Evolutionary conservation across 768 basidiomycete genomes (phyloP), one percentile per base, ranked within the genome.

Genomic region (Xerocomellus intermedius): DNA sequence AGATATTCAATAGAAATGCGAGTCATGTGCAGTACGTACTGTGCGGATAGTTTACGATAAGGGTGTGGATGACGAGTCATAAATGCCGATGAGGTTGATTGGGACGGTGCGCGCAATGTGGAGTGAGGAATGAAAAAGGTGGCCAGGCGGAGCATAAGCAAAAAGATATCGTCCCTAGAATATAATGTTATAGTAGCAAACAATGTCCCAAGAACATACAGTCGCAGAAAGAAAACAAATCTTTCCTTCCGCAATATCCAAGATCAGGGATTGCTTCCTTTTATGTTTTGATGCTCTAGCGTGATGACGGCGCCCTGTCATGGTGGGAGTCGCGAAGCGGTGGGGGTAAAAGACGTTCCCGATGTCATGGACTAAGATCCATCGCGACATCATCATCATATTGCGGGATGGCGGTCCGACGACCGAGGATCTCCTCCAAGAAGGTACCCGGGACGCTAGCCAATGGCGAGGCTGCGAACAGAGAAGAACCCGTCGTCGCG

Each of bases 401-500:
- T 21, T 50, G 37, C 37, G 50, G 24, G 2, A 26, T 39, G 12
- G 16, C 52, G 28, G 43, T 17, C 50, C 59, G 64, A 19, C 61
- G 71, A 17, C 70, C 74, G 37, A 87, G 76, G 45, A 91, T 81
- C 56, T 84, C 81, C 21, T 80, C 79, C 67, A 94, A 72, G 71
- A 91, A 93, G 9, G 78, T 80, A 16, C 70, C 72, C 14, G 80
- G 73, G 22, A 86, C 85, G 46, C 84, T 76, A 19, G 81, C 82
- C 55, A 91, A 64, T 66, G 81, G 88, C 39, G 84, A 87, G 21
- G 83, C 84, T 21, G 67, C 75, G 65, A 86, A 87, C 54, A 78
- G 65, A 35, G 70, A 72, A 16, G 60, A 67, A 8, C 68, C 67
- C 21, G 72, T 79, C 59, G 66, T 73, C 39, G 55, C 67, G 52